Evolutionary conservation across 768 basidiomycete species (phyloP).

Genomic region (Tulasnella calospora): DNA sequence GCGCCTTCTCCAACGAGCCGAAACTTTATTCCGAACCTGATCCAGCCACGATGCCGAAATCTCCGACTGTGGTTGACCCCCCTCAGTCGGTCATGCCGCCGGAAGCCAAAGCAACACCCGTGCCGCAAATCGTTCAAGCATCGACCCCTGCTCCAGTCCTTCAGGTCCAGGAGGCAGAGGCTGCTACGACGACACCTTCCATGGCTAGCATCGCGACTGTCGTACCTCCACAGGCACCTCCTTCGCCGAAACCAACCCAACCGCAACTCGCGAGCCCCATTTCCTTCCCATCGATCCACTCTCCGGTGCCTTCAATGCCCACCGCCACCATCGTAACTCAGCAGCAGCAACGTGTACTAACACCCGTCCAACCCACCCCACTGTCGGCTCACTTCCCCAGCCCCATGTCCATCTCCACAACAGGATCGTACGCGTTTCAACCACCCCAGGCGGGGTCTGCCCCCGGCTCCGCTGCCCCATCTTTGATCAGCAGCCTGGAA

Average conservation of each 20-base stretch:
- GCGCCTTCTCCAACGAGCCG: constrained; percentile 1
- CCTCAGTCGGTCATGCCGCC: not conserved
- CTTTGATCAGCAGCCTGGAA: constrained; percentile 4
- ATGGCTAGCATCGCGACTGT: not conserved
- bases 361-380: constrained; percentile 11
- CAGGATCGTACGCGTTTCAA: constrained; percentile 3
- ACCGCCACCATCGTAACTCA: not conserved
- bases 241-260: not conserved
- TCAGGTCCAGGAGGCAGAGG: not conserved
- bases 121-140: not conserved
- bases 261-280: not conserved
- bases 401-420: constrained; percentile 25
- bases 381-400: constrained; percentile 14
- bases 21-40: constrained; percentile 16
- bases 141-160: too few relatives aligned
- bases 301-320: not conserved
- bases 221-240: not conserved
- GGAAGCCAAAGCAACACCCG: not conserved
- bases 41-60: not conserved
- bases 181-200: not conserved
- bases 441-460: constrained; percentile 1
- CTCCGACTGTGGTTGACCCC: not conserved
- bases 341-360: not conserved
- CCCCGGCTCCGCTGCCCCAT: not conserved
- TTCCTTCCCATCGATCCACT: not conserved